These are phyloP conservation scores for Monoraphidium neglectum DNA, from an alignment of 139 green algal genomes.

Conservation along the genomic window DNA sequence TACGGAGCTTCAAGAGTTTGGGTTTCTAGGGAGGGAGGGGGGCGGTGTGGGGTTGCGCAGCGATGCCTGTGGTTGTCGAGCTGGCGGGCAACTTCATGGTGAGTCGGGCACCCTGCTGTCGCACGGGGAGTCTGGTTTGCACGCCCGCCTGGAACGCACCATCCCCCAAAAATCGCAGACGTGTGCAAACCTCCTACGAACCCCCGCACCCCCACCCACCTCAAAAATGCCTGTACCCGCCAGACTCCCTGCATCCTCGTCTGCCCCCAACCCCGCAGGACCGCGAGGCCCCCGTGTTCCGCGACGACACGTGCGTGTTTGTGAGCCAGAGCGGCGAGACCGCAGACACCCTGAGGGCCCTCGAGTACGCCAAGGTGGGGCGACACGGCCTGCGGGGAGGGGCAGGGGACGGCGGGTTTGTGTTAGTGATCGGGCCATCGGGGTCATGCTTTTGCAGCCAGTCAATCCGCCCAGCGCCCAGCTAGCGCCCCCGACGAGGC, in stretches of 20 bases:
- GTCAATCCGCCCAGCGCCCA: neutral
- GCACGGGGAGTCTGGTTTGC: too few relatives aligned
- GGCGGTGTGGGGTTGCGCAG: slow-evolving; percentile 45
- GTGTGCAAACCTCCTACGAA: too few relatives aligned
- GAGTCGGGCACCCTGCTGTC: too few relatives aligned
- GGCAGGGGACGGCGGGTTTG: neutral
- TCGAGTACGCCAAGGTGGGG: slow-evolving; percentile 83
- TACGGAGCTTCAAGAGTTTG: too few relatives aligned
- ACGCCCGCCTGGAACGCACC: too few relatives aligned
- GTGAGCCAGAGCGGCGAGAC: slow-evolving; percentile 95
- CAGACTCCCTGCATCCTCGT: too few relatives aligned
- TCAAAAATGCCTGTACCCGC: too few relatives aligned
- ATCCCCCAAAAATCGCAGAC: too few relatives aligned
- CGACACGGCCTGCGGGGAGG: too few relatives aligned
- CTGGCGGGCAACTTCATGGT: slow-evolving; percentile 86
- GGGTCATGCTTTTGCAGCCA: neutral
- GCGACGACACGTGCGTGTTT: slow-evolving; percentile 96
- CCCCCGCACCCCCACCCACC: too few relatives aligned
- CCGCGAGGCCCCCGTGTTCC: slow-evolving; percentile 77
- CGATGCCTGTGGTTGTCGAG: slow-evolving; percentile 90
- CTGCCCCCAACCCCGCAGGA: too few relatives aligned
- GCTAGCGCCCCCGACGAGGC: neutral
- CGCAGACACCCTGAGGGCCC: slow-evolving; percentile 90
- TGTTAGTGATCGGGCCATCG: neutral
- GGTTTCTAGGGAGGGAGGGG: too few relatives aligned